Percentiles rank a stretch among this genome's conserved stretches.
phyloP scores from a whole-genome alignment of 2,329 filamentous ascomycete genomes.

The Nemania diffusa region DNA sequence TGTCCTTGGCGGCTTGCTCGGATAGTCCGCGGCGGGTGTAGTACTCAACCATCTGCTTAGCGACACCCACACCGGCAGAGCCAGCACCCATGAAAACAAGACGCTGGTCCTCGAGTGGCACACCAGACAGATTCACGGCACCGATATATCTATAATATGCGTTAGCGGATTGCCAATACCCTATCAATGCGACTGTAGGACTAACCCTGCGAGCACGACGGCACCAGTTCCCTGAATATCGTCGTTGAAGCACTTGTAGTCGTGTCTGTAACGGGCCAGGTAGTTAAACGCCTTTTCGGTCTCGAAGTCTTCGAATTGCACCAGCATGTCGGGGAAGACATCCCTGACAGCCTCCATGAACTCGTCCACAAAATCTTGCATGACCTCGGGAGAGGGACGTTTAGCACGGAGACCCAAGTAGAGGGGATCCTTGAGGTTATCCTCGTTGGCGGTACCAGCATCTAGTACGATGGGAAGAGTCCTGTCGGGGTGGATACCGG shows the following conservation, averaged over 20 bases:
- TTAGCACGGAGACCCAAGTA: constrained; percentile 91
- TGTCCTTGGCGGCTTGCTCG: constrained; percentile 85
- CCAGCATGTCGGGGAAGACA: constrained; percentile 72
- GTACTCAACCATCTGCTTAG: constrained; percentile 97
- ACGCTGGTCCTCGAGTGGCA: constrained; percentile 88
- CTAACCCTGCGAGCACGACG: constrained; percentile 86
- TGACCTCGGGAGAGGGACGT: constrained; percentile 80
- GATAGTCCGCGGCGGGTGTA: constrained; percentile 92
- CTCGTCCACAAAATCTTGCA: constrained; percentile 94
- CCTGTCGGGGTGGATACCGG: constrained; percentile 90
- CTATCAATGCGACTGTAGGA: constrained; percentile 23
- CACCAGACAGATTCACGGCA: constrained; percentile 83
- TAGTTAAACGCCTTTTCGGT: constrained; percentile 91
- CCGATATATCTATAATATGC: constrained; percentile 63
- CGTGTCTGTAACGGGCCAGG: constrained; percentile 86
- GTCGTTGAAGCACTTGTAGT: constrained; percentile 97
- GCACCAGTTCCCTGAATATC: constrained; percentile 98
- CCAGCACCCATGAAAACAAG: constrained; percentile 97
- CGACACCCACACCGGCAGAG: constrained; percentile 94
- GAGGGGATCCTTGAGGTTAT: constrained; percentile 74
- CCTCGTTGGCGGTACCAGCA: constrained; percentile 73
- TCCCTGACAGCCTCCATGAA: constrained; percentile 93
- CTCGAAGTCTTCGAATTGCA: constrained; percentile 99
- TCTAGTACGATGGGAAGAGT: constrained; percentile 78
- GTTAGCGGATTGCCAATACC: constrained; percentile 31